Percentiles rank a stretch among this genome's conserved stretches.
Conservation (phyloP, 192 early-diverging fungal genomes). For the Linnemannia schmuckeri region DNA sequence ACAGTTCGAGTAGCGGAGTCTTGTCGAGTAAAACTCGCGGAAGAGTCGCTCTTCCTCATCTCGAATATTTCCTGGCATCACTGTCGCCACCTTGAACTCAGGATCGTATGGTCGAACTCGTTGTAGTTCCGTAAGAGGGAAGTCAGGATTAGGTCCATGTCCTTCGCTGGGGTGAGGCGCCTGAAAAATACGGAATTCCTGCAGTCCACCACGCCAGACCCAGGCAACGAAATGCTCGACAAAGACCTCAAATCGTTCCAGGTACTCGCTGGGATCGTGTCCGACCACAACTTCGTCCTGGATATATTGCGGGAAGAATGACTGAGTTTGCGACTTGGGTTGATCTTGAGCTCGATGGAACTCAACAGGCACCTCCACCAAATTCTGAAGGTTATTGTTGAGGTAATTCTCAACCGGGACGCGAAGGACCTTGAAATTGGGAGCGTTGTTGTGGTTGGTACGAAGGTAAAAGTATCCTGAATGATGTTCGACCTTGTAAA, state of each 20-base stretch:
- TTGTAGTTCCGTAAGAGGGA: slow-evolving; percentile 18
- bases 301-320: background rate
- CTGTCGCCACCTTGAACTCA: slow-evolving; percentile 12
- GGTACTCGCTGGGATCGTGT: slow-evolving; percentile 19
- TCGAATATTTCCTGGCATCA: slow-evolving; percentile 36
- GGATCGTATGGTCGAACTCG: slow-evolving; percentile 37
- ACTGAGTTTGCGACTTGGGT: background rate
- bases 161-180: slow-evolving; percentile 18
- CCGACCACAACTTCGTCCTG: slow-evolving; percentile 27
- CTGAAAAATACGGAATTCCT: slow-evolving; percentile 38
- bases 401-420: slow-evolving; percentile 14
- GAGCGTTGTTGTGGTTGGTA: slow-evolving; percentile 26
- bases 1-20: slow-evolving; percentile 33
- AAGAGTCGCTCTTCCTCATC: slow-evolving; percentile 29
- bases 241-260: slow-evolving; percentile 42
- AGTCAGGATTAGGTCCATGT: background rate
- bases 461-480: slow-evolving; percentile 44
- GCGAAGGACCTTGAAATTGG: slow-evolving; percentile 41
- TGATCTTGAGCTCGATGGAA: background rate
- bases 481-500: slow-evolving; percentile 53
- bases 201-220: slow-evolving; percentile 43
- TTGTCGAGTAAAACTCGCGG: slow-evolving; percentile 36
- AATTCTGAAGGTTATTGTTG: background rate
- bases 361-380: background rate
- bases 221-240: slow-evolving; percentile 46